Conservation (phyloP, 768 basidiomycete species). For the Amanita inopinata region DNA sequence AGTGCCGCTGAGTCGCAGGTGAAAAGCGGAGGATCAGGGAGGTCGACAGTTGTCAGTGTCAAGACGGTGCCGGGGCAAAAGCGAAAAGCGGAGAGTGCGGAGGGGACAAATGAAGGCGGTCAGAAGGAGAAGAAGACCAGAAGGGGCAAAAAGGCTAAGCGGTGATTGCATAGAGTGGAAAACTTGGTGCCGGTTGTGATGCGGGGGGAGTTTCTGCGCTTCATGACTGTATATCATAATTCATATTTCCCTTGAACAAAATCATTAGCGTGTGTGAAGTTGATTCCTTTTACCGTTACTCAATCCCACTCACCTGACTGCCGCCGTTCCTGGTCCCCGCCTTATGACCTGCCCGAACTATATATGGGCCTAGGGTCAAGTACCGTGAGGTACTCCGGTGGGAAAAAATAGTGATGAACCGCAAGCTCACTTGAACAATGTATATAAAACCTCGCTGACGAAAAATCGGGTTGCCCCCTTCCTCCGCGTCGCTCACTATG, state of each 20-base stretch:
- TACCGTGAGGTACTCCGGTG: too few relatives aligned
- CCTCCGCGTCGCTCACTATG: constrained; percentile 21
- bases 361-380: too few relatives aligned
- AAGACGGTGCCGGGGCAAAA: constrained; percentile 48
- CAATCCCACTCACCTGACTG: too few relatives aligned
- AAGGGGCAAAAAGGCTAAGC: constrained; percentile 36
- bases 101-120: constrained; percentile 21
- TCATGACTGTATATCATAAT: background rate
- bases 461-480: background rate
- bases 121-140: constrained; percentile 42
- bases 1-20: constrained; percentile 66
- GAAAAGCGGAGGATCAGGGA: constrained; percentile 32
- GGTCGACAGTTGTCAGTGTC: constrained; percentile 70
- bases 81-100: constrained; percentile 40
- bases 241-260: too few relatives aligned
- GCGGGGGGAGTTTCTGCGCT: background rate
- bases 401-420: background rate
- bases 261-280: too few relatives aligned
- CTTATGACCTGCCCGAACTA: too few relatives aligned
- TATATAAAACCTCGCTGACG: background rate
- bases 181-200: background rate
- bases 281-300: too few relatives aligned
- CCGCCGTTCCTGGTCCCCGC: too few relatives aligned
- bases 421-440: background rate
- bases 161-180: constrained; percentile 13